These are phyloP conservation scores for Candida chauliodis DNA, from an alignment of 805 yeast species.

Conservation along the genomic window DNA sequence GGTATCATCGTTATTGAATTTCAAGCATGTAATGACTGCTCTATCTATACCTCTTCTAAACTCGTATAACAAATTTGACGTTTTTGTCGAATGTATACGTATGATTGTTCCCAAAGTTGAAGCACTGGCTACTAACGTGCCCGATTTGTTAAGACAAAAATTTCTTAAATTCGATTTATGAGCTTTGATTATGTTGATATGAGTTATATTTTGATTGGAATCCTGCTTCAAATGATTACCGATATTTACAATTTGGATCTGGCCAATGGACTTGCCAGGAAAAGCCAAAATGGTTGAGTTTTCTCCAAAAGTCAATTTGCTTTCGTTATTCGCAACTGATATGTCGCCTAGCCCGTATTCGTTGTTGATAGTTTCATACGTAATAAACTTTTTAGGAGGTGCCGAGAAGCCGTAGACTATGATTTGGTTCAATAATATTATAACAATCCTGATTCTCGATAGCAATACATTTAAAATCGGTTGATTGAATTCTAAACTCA, in stretches of 20 bases:
- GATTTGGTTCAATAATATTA: conserved; percentile 63
- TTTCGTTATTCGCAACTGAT: conserved; percentile 24
- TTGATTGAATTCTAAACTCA: conserved; percentile 70
- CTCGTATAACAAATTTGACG: conserved; percentile 66
- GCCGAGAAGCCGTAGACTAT: conserved; percentile 77
- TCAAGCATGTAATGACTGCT: conserved; percentile 78
- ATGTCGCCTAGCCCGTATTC: conserved; percentile 62
- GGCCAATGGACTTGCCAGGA: conserved; percentile 75
- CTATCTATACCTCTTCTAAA: conserved; percentile 88
- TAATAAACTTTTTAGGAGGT: conserved; percentile 64
- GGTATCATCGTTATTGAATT: conserved; percentile 72
- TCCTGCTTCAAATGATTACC: conserved; percentile 39
- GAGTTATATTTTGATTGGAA: conserved; percentile 47
- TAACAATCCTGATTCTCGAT: conserved; percentile 72
- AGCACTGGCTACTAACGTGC: conserved; percentile 73
- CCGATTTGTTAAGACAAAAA: conserved; percentile 59
- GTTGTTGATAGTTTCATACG: conserved; percentile 64
- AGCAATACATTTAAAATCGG: conserved; percentile 72
- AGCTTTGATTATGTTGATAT: conserved; percentile 70
- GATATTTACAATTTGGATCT: conserved; percentile 74
- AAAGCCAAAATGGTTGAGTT: conserved; percentile 48
- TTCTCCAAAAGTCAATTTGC: neutral
- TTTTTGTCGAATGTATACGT: conserved; percentile 53
- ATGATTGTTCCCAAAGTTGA: conserved; percentile 80
- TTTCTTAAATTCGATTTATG: conserved; percentile 67